Base-by-base conservation (phyloP, 352 stramenopile species). In the Globisporangium acanthophoron region DNA sequence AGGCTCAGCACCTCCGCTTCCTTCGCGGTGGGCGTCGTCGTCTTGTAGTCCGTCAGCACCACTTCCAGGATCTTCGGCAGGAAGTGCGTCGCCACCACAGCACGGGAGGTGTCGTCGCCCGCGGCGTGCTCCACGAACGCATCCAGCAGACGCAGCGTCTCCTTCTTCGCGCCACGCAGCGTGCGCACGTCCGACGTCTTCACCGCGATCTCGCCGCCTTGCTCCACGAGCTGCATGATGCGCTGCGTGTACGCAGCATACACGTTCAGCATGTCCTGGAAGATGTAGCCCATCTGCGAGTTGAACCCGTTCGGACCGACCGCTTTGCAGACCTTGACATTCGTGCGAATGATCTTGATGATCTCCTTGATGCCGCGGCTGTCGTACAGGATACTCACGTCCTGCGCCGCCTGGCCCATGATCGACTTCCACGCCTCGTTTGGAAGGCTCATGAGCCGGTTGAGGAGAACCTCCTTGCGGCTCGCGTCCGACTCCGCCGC, bases 221-320 rank as follows among this genome's bases (percentile, higher is more conserved):
- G 76, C 27, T 90, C 78, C 9, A 98, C 87, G 43, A 92, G 84
- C 50, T 76, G 66, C 11, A 87, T 92, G 74, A 99, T 98, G 49
- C 94, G 83, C 72, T 99, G 92, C n/a, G 92, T 98, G 74, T 99
- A 99, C 21, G 97, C 92, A 62, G 94, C 96, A 74, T 99, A 99
- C 12, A 99, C 92, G 68, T 99, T 99, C 24, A 99, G 78, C 83
- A 99, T 96, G 69, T 99, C 97, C 57, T 98, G 85, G 74, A 99
- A 99, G 67, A 99, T 97, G 58, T 88, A 94, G 64, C 95, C 92
- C 63, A 99, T 92, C 79, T 99, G 97, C 60, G 92, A 92, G 48
- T 97, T 97, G 70, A 98, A 99, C 31, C 98, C 88, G 40, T 97
- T 94, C 7, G 84, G 76, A 21, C 96, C 96, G 59, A 98, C 92